Evolutionary conservation across 164 flowering plant species (phyloP).

Genomic region (Buxus sempervirens): DNA sequence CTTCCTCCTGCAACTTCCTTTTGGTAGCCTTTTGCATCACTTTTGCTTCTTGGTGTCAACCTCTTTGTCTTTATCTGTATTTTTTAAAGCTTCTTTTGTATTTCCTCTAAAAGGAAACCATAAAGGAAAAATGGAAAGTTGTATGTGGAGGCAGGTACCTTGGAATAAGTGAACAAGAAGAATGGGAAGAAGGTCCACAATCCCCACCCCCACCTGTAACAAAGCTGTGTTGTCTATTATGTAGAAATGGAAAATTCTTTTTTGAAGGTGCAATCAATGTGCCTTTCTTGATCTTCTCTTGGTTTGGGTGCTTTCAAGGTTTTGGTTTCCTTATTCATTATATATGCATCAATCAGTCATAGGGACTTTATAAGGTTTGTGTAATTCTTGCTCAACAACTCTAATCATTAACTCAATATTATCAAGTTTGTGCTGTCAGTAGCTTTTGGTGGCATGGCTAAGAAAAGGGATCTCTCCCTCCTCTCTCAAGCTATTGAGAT

Average conservation of each 20-base stretch:
- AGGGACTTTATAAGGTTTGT: too few relatives aligned
- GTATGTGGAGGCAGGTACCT: constrained; percentile 17
- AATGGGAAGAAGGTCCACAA: constrained; percentile 22
- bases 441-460: too few relatives aligned
- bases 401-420: too few relatives aligned
- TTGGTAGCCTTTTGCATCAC: constrained; percentile 10
- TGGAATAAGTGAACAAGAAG: constrained; percentile 5
- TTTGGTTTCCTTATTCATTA: too few relatives aligned
- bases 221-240: constrained; percentile 9
- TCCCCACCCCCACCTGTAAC: constrained; percentile 13
- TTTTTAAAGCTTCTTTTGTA: background rate
- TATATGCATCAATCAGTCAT: background rate
- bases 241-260: constrained; percentile 20
- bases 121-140: constrained; percentile 13
- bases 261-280: constrained; percentile 14
- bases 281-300: background rate
- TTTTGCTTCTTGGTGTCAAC: background rate
- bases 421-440: too few relatives aligned
- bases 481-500: too few relatives aligned
- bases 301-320: background rate
- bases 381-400: too few relatives aligned
- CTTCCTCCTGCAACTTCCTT: constrained; percentile 11
- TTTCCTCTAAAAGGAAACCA: constrained; percentile 4
- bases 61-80: background rate
- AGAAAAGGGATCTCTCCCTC: too few relatives aligned